Evolutionary conservation across 2,329 filamentous ascomycete species (phyloP).

Genomic region (Aspergillus sp.): DNA sequence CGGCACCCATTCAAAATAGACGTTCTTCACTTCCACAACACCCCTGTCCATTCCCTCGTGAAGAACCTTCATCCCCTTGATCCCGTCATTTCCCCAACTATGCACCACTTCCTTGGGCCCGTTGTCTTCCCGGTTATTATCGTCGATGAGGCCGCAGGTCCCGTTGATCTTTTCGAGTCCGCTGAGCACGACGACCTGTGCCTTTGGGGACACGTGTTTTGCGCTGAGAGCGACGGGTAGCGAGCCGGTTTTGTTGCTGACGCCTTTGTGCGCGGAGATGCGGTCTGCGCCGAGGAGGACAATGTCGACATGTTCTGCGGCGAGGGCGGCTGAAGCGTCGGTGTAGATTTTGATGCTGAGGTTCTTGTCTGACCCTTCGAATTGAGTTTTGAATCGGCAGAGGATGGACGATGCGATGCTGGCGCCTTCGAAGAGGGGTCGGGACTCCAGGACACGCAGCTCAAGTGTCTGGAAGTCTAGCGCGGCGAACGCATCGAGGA

Average conservation of each 20-base stretch:
- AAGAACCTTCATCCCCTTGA: slow-evolving; percentile 26
- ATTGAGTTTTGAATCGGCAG: slow-evolving; percentile 24
- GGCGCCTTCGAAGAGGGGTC: slow-evolving; percentile 66
- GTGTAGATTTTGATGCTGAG: slow-evolving; percentile 54
- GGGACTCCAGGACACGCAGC: slow-evolving; percentile 64
- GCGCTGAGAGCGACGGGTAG: slow-evolving; percentile 58
- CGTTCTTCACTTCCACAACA: slow-evolving; percentile 40
- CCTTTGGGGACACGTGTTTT: slow-evolving; percentile 47
- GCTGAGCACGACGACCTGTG: slow-evolving; percentile 56
- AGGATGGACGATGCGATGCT: slow-evolving; percentile 49
- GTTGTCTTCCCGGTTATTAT: slow-evolving; percentile 53
- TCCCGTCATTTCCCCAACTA: slow-evolving; percentile 43
- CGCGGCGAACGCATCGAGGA: slow-evolving; percentile 44
- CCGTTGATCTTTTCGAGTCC: slow-evolving; percentile 63
- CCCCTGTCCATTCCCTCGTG: slow-evolving; percentile 11
- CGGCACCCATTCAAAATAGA: slow-evolving; percentile 64
- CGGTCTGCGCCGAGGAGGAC: slow-evolving; percentile 65
- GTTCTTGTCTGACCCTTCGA: slow-evolving; percentile 17
- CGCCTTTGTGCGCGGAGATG: slow-evolving; percentile 57
- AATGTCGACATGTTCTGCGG: slow-evolving; percentile 53
- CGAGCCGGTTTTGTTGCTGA: slow-evolving; percentile 68
- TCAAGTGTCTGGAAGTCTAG: slow-evolving; percentile 45
- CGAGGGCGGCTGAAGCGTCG: slow-evolving; percentile 60
- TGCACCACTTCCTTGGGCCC: slow-evolving; percentile 51
- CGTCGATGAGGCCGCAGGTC: slow-evolving; percentile 48